Conservation (phyloP, 805 yeast species). For the Zygosaccharomyces rouxii region DNA sequence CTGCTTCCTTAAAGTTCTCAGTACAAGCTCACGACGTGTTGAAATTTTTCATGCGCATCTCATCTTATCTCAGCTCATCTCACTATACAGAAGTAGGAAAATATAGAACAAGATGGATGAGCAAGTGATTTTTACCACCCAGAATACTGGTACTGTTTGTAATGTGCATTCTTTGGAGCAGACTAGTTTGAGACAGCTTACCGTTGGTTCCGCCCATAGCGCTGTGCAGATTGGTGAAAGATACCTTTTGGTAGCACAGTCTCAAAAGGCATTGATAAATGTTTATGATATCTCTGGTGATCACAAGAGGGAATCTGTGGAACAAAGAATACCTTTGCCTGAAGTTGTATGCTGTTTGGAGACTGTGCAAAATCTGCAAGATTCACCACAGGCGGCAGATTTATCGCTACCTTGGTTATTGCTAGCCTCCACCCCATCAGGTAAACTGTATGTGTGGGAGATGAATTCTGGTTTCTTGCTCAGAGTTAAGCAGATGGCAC, state of each 20-base stretch:
- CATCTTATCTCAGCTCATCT: conserved; percentile 17
- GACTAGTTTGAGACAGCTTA: conserved; percentile 34
- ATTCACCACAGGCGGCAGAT: conserved; percentile 33
- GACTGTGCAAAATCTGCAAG: conserved; percentile 24
- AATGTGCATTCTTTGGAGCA: conserved; percentile 31
- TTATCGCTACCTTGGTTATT: conserved; percentile 59
- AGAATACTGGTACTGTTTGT: conserved; percentile 28
- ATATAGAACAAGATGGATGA: conserved; percentile 22
- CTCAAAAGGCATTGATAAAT: conserved; percentile 68
- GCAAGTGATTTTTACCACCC: conserved; percentile 31
- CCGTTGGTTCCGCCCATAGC: conserved; percentile 46
- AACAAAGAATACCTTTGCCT: conserved; percentile 80
- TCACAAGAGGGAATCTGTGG: conserved; percentile 47
- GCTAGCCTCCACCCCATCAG: conserved; percentile 57
- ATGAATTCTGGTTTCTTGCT: conserved; percentile 68
- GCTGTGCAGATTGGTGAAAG: conserved; percentile 53
- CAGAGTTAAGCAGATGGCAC: conserved; percentile 65
- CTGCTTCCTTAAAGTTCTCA: background rate
- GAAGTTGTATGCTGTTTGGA: conserved; percentile 57
- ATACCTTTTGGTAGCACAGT: conserved; percentile 58
- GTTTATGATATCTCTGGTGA: conserved; percentile 52
- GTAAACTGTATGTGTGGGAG: conserved; percentile 84
- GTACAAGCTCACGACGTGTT: background rate
- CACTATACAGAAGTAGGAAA: background rate
- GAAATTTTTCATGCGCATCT: conserved; percentile 19